Conservation (phyloP, 192 early-diverging fungal species). For the Backusella psychrophila region DNA sequence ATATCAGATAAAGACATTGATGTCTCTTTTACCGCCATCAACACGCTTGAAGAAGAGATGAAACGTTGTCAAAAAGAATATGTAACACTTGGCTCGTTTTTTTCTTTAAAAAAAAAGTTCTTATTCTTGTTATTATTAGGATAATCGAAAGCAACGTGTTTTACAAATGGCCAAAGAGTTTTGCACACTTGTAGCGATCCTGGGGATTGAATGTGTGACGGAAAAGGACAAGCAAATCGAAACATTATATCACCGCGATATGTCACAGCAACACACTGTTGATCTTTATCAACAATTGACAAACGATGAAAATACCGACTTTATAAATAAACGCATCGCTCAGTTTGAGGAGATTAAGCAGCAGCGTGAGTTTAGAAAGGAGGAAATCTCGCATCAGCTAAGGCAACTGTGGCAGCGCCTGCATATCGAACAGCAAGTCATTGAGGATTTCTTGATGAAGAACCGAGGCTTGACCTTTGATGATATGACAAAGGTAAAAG, state of each 20-base stretch:
- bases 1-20: slow-evolving; percentile 13
- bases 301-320: background rate
- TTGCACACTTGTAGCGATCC: background rate
- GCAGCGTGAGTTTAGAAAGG: slow-evolving; percentile 20
- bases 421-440: background rate
- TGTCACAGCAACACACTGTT: background rate
- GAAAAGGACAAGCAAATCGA: background rate
- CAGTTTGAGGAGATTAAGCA: slow-evolving; percentile 27
- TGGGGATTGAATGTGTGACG: background rate
- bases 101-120: too few species aligned
- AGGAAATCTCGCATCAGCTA: slow-evolving; percentile 16
- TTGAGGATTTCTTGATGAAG: background rate
- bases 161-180: slow-evolving; percentile 1
- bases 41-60: slow-evolving; percentile 29
- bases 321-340: background rate
- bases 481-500: slow-evolving; percentile 17
- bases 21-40: slow-evolving; percentile 22
- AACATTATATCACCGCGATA: background rate
- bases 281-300: background rate
- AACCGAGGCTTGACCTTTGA: background rate
- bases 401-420: slow-evolving; percentile 22
- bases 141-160: background rate
- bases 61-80: slow-evolving; percentile 29
- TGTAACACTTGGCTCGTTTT: background rate
- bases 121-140: background rate